A percentile compares a stretch with the other conserved stretches of the same genome.
phyloP scores from a whole-genome alignment of 116 monocot genomes.

The Iris pallida region DNA sequence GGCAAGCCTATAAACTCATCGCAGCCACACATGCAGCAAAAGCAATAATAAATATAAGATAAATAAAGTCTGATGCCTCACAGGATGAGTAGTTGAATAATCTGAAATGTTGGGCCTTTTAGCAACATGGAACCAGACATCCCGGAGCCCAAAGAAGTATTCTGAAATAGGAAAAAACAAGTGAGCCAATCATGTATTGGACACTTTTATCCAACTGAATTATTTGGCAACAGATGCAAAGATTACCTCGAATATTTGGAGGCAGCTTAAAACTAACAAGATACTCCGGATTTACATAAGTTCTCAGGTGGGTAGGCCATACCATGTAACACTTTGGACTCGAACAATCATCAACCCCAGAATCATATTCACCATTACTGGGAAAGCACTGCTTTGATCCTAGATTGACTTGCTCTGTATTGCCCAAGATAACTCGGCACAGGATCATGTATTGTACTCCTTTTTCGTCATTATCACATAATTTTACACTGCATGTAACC shows the following conservation, averaged over 20 bases:
- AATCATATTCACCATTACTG: constrained; percentile 16
- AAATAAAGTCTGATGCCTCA: constrained; percentile 11
- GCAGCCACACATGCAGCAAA: background rate
- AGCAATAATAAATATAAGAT: background rate
- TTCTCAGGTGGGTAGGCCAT: constrained; percentile 15
- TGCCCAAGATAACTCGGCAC: constrained; percentile 43
- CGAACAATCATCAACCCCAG: constrained; percentile 18
- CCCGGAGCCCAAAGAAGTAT: constrained; percentile 28
- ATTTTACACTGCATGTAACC: constrained; percentile 29
- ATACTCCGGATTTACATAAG: constrained; percentile 33
- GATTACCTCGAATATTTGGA: constrained; percentile 27
- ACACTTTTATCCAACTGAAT: background rate
- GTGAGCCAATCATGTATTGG: background rate
- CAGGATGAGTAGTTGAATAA: constrained; percentile 15
- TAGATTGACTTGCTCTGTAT: constrained; percentile 11
- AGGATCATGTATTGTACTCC: constrained; percentile 43
- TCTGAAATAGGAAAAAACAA: constrained; percentile 25
- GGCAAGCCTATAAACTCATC: background rate
- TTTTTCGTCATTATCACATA: constrained; percentile 60
- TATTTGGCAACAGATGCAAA: background rate
- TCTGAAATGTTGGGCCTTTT: background rate
- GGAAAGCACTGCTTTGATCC: constrained; percentile 21
- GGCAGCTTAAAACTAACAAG: constrained; percentile 35
- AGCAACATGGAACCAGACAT: constrained; percentile 10
- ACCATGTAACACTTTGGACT: constrained; percentile 34